These are phyloP conservation scores for Neurospora sp. DNA, from an alignment of 495 filamentous ascomycete genomes.

Conservation along the genomic window DNA sequence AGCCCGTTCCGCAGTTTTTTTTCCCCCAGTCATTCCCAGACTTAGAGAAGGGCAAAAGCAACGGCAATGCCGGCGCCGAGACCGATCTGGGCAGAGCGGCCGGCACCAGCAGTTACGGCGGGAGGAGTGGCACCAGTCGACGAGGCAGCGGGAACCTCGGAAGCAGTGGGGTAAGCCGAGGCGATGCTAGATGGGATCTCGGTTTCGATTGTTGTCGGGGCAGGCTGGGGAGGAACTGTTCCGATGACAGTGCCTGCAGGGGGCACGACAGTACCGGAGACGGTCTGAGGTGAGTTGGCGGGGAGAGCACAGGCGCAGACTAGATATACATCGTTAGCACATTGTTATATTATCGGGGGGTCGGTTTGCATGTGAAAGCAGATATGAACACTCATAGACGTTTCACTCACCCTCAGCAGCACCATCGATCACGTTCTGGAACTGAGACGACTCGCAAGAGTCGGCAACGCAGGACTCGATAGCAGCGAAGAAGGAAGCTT, in stretches of 20 bases:
- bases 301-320: background rate
- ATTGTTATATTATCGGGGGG: background rate
- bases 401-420: slow-evolving; percentile 11
- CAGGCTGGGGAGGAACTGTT: background rate
- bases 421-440: slow-evolving; percentile 19
- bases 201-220: background rate
- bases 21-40: background rate
- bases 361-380: background rate
- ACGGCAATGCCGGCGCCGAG: background rate
- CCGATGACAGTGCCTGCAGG: background rate
- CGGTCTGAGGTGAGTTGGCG: background rate
- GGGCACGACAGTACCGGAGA: background rate
- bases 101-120: background rate
- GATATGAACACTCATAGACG: background rate
- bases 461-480: slow-evolving; percentile 20
- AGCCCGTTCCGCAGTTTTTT: background rate
- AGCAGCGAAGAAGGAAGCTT: slow-evolving; percentile 17
- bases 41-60: background rate
- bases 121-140: background rate
- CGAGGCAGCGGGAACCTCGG: background rate
- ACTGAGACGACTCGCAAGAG: slow-evolving; percentile 11
- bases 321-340: slow-evolving; percentile 5
- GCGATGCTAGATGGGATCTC: background rate
- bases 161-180: background rate
- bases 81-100: background rate